Evolutionary conservation across 2,329 filamentous ascomycete genomes (phyloP), one percentile per base, ranked within the genome.

Genomic region (Penicillium sp.): DNA sequence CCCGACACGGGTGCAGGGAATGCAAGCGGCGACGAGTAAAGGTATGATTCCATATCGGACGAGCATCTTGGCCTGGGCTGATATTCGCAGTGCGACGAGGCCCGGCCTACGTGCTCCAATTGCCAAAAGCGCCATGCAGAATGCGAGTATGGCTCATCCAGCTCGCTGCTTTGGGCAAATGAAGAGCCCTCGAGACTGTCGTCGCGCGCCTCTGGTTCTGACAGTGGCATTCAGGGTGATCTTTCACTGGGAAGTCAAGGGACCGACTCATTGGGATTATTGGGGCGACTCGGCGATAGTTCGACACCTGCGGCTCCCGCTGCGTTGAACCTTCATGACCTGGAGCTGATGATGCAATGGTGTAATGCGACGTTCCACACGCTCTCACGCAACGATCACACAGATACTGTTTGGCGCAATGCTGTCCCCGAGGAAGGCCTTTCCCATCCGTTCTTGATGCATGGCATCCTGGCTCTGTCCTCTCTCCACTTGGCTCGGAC

Each of bases 291-390:
- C 29, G 58, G 50, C 10, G 50, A 54, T 7, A 37, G 44, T 31
- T 35, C 37, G 27, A 27, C 53, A 6, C 46, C 46, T n/a, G 43
- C 49, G 20, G 44, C 54, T n/a, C 48, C 58, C 4, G 35, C 45
- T 8, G 66, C 71, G 29, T 59, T 77, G 7, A 75, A 76, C 47
- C 55, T 77, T 20, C 64, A 72, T 38, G 71, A 78, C 50, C 60
- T 72, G 42, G 76, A 74, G 55, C 66, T 74, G 24, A 72, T 72
- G 55, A 64, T 69, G 57, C 66, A 69, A 15, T 69, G 67, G 67
- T 67, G 64, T 44, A 68, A 66, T 46, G 51, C 64, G 9, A 72
- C 70, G 4, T 67, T 70, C 42, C 48, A 47, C 31, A 55, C 56
- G 1, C 44, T 69, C 8, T 60, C 63, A 2, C 66, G 66, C 9